Percentiles rank a stretch among this genome's conserved stretches.
Evolutionary conservation across 2,329 filamentous ascomycete genomes (phyloP).

Genomic region (Aspergillus novoparasiticus): DNA sequence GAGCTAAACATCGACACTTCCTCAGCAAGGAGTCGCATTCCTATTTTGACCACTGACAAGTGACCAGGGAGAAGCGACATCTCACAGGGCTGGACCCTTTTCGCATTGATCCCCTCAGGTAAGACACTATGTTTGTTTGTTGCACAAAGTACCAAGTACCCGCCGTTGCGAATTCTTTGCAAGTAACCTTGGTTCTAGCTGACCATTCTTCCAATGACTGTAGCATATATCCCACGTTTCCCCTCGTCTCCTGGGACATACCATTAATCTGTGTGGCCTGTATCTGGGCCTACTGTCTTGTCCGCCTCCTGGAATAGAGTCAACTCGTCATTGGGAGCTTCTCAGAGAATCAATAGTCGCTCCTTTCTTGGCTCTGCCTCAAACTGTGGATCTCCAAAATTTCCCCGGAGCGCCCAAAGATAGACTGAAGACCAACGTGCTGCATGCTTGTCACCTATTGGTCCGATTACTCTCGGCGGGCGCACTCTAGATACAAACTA

Average conservation of each 20-base stretch:
- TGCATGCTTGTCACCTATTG: constrained; percentile 20
- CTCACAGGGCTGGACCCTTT: constrained; percentile 10
- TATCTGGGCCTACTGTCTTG: neutral
- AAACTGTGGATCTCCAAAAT: constrained; percentile 22
- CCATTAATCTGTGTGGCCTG: neutral
- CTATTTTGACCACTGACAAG: neutral
- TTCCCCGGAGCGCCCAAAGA: constrained; percentile 14
- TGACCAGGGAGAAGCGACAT: neutral
- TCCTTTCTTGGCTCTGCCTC: constrained; percentile 13
- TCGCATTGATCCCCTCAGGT: neutral
- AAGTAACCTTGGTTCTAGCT: constrained; percentile 3
- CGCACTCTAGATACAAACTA: constrained; percentile 14
- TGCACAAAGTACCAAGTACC: neutral
- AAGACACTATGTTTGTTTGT: constrained; percentile 1
- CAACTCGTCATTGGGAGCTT: constrained; percentile 11
- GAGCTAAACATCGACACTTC: neutral
- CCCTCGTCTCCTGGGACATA: neutral
- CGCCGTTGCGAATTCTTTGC: neutral
- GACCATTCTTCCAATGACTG: constrained; percentile 3
- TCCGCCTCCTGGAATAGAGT: neutral
- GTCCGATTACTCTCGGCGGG: constrained; percentile 10
- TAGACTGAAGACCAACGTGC: constrained; percentile 25
- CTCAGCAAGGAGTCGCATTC: constrained; percentile 12
- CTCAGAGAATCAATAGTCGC: constrained; percentile 10
- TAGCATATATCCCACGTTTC: constrained; percentile 6